Conservation (phyloP, 1,284 basidiomycete species). For the Phlebopus sp. region DNA sequence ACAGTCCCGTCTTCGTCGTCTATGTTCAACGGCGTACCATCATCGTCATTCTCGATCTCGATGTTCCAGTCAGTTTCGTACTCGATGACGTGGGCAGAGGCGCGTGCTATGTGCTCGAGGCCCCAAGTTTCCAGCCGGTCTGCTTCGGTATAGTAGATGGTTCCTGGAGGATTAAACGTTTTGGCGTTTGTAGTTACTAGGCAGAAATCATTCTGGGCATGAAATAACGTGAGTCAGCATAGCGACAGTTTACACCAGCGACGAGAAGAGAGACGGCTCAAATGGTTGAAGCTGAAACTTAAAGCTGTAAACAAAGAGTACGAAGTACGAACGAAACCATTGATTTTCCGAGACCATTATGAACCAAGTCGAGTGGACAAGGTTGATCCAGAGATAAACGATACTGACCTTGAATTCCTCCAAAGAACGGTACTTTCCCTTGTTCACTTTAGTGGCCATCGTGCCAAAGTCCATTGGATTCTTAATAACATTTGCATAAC, state of each 20-base stretch:
- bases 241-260: neutral
- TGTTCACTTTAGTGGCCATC: slow-evolving; percentile 64
- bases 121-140: slow-evolving; percentile 66
- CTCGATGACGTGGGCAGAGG: slow-evolving; percentile 68
- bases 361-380: neutral
- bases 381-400: too few relatives aligned
- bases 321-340: neutral
- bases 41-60: slow-evolving; percentile 70
- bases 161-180: slow-evolving; percentile 67
- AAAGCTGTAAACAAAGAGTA: neutral
- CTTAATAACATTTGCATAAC: slow-evolving; percentile 67
- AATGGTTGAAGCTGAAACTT: too few relatives aligned
- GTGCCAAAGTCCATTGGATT: slow-evolving; percentile 84
- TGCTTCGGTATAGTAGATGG: slow-evolving; percentile 70
- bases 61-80: slow-evolving; percentile 82
- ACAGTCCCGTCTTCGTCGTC: slow-evolving; percentile 36
- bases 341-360: too few relatives aligned
- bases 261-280: too few relatives aligned
- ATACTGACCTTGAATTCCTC: slow-evolving; percentile 70
- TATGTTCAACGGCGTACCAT: slow-evolving; percentile 41
- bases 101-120: slow-evolving; percentile 68
- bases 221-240: neutral
- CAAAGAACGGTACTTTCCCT: slow-evolving; percentile 66
- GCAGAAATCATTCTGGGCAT: slow-evolving; percentile 57
- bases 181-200: slow-evolving; percentile 75